phyloP scores from a whole-genome alignment of 169 alveolate genomes.

The Plasmodium vinckei region DNA sequence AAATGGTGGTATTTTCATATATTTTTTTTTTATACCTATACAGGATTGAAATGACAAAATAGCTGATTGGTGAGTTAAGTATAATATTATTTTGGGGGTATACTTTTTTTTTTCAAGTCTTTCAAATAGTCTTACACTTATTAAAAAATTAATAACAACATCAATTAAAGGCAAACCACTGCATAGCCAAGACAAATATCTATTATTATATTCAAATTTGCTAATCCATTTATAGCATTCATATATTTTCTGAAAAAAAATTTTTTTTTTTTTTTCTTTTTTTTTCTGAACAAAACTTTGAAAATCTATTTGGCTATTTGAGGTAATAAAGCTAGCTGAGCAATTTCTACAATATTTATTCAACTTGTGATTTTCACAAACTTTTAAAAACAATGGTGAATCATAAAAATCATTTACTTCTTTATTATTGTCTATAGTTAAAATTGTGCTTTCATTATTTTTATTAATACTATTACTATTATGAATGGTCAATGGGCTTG shows the following conservation, averaged over 20 bases:
- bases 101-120: constrained; percentile 7
- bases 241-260: constrained; percentile 39
- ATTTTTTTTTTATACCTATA: constrained; percentile 34
- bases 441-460: no score
- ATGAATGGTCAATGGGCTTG: no score
- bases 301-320: no score
- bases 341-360: no score
- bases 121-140: constrained; percentile 52
- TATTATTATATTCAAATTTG: constrained; percentile 43
- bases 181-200: constrained; percentile 60
- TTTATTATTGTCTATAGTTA: no score
- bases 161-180: constrained; percentile 72
- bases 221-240: constrained; percentile 65
- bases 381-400: no score
- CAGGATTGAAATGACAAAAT: constrained; percentile 70
- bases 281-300: background rate
- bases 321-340: no score
- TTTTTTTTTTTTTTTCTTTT: constrained; percentile 17
- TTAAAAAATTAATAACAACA: constrained; percentile 54
- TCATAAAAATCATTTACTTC: no score
- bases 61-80: constrained; percentile 65
- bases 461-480: no score
- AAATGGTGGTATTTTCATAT: constrained; percentile 67
- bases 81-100: constrained; percentile 45
- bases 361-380: no score